phyloP scores from a whole-genome alignment of 306 rosid species.

The barrel medic (Medicago truncatula) region MtrunA17r5.0-ANR NC_053045.1:24725501-24726000 shows the following conservation, averaged over 20 bases:
- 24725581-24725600: not conserved
- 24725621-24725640: not conserved
- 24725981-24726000: not conserved
- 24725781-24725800: not conserved
- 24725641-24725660: not conserved
- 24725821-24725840: not conserved
- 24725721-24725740: no score
- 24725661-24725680: not conserved
- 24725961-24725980: conserved; percentile 7
- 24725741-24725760: not conserved
- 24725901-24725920: not conserved
- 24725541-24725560: no score
- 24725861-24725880: not conserved
- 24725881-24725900: conserved; percentile 14
- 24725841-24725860: not conserved
- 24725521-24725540: not conserved
- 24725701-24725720: not conserved
- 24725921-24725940: conserved; percentile 11
- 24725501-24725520: not conserved
- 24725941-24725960: not conserved
- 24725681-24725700: not conserved
- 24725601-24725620: not conserved
- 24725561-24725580: not conserved
- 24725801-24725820: conserved; percentile 13
- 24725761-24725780: not conserved